phyloP scores from a whole-genome alignment of 1,139 yeast species.

The Debaryomyces coudertii region DNA sequence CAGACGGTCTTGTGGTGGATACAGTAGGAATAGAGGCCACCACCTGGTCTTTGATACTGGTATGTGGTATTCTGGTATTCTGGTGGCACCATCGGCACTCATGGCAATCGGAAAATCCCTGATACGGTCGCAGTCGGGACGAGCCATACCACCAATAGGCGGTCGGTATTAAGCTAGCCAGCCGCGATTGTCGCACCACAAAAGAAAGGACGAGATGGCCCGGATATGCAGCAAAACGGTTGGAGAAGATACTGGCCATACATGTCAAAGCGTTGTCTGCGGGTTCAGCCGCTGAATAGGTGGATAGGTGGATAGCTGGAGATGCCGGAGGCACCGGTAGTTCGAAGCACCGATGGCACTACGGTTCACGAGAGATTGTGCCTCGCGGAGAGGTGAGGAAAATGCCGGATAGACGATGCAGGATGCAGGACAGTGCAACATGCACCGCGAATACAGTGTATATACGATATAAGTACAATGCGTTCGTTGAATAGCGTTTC shows the following conservation, averaged over 20 bases:
- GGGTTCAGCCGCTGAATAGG: constrained; percentile 1
- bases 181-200: neutral
- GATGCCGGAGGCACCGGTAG: neutral
- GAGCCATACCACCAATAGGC: neutral
- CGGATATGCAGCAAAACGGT: constrained; percentile 7
- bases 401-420: neutral
- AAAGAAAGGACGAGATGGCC: neutral
- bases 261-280: constrained; percentile 1
- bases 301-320: neutral
- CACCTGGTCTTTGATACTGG: too few species aligned
- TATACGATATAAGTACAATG: neutral
- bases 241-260: neutral
- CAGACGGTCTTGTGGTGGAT: neutral
- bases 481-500: constrained; percentile 3
- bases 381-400: neutral
- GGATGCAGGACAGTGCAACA: neutral
- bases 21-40: neutral
- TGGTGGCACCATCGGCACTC: too few species aligned
- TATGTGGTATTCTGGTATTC: too few species aligned
- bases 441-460: neutral
- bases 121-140: too few species aligned
- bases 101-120: too few species aligned
- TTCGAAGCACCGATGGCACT: neutral
- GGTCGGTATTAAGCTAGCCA: constrained; percentile 1
- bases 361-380: too few species aligned